Evolutionary conservation across 805 yeast genomes (phyloP).

Genomic region (Nakazawaea peltata): DNA sequence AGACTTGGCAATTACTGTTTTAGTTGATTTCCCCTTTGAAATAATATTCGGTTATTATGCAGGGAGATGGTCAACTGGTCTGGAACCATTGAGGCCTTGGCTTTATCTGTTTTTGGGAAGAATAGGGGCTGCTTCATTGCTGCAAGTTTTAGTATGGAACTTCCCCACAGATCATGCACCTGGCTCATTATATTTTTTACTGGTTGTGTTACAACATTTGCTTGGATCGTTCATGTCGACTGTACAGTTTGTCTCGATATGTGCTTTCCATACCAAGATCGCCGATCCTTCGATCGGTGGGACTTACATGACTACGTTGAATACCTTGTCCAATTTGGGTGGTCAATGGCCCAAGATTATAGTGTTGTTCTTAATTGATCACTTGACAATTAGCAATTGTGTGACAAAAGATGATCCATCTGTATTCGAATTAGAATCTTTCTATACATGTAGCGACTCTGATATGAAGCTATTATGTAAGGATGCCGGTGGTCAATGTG

Average conservation of each 20-base stretch:
- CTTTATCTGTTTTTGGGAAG: slow-evolving; percentile 79
- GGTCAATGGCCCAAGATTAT: slow-evolving; percentile 97
- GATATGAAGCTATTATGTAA: slow-evolving; percentile 41
- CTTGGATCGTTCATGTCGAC: slow-evolving; percentile 89
- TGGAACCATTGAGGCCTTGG: slow-evolving; percentile 82
- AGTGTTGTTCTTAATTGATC: slow-evolving; percentile 73
- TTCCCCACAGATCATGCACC: slow-evolving; percentile 57
- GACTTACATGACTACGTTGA: slow-evolving; percentile 93
- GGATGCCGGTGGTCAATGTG: slow-evolving; percentile 47
- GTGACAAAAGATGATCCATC: slow-evolving; percentile 8
- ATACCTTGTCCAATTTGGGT: slow-evolving; percentile 87
- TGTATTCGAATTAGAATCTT: slow-evolving; percentile 17
- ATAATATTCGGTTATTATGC: slow-evolving; percentile 92
- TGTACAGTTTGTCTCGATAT: slow-evolving; percentile 87
- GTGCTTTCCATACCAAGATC: slow-evolving; percentile 90
- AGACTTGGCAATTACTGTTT: slow-evolving; percentile 84
- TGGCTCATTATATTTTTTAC: slow-evolving; percentile 46
- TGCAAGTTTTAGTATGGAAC: slow-evolving; percentile 60
- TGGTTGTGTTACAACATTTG: slow-evolving; percentile 76
- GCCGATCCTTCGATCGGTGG: slow-evolving; percentile 97
- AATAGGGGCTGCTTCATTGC: slow-evolving; percentile 63
- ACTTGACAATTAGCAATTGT: slow-evolving; percentile 63
- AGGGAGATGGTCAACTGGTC: slow-evolving; percentile 87
- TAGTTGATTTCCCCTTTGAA: slow-evolving; percentile 94
- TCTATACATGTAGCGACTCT: slow-evolving; percentile 21